phyloP scores from a whole-genome alignment of 305 asterid genomes.

The Fraxinus sp. region DNA sequence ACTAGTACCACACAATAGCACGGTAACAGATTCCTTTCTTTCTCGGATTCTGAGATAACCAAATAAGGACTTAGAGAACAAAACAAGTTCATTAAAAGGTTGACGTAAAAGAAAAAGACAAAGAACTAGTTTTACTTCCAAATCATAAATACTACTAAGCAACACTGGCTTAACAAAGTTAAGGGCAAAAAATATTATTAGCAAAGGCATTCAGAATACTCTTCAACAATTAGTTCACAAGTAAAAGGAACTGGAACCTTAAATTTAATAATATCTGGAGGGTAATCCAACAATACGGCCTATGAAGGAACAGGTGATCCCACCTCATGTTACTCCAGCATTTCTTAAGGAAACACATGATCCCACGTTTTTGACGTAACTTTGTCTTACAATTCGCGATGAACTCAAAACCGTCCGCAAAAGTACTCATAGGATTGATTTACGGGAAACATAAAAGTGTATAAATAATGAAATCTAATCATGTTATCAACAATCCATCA shows the following conservation, averaged over 20 bases:
- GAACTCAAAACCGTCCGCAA: neutral
- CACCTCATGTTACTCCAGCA: neutral
- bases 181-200: neutral
- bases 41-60: constrained; percentile 68
- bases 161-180: neutral
- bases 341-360: neutral
- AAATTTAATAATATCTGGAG: neutral
- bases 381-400: neutral
- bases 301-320: neutral
- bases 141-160: neutral
- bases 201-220: neutral
- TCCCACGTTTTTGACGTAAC: neutral
- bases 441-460: neutral
- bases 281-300: neutral
- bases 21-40: constrained; percentile 84
- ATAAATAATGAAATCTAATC: neutral
- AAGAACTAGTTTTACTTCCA: neutral
- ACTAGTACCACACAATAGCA: constrained; percentile 91
- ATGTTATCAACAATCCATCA: neutral
- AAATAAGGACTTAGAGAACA: constrained; percentile 19
- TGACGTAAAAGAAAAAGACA: neutral
- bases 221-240: neutral
- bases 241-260: neutral
- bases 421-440: neutral
- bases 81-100: constrained; percentile 4